Base-by-base conservation (phyloP, 164 flowering plant species). In the Vitis rotundifolia region DNA sequence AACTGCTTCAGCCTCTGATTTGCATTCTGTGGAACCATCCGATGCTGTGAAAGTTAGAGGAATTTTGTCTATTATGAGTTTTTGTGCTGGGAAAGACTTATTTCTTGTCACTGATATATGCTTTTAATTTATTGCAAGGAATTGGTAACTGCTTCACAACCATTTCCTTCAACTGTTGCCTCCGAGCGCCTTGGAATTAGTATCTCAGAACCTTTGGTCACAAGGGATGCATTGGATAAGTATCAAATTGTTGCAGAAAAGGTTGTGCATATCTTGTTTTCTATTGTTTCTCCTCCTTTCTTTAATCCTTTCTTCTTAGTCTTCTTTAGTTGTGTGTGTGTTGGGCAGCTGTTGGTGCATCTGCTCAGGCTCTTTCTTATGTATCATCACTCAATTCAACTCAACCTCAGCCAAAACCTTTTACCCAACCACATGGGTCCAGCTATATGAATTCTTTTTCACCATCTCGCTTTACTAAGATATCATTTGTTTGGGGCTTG, bases 221-320 rank as follows among this genome's bases (percentile, higher is more conserved):
- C 95, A 5, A 90, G 93, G 67, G 98, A 93, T 75, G 98, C 93
- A 57, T 68, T 92, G 81, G 98, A 96, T 56, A 93, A 91, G 72
- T 93, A 85, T 79, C 90, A 86, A 71, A 71, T 85, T 31, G 78
- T 92, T 70, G 79, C 92, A 28, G 88, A 83, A 68, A 93, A 92
- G 98, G 99, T 96, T 64, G 57, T 15, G 18, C 26, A 60, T 61
- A 26, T 19, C 12, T 28, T 6, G 11, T 60, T 2, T 62, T 19
- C 9, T 37, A 6, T 15, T 49, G 3, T 11, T 48, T 48, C 29
- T 13, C 14, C 10, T 68, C 2, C 10, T 58, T 10, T 31, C 11
- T 9, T 53, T 22, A 10, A 26, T 12, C 5, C 10, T 22, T 60
- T 26, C 29, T 2, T 19, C 55, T 51, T n/a, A 12, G 26, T 28